Evolutionary conservation across 345 rosid species (phyloP), one percentile per base, ranked within the genome.

Genomic region (Syzygium oleosum): DNA sequence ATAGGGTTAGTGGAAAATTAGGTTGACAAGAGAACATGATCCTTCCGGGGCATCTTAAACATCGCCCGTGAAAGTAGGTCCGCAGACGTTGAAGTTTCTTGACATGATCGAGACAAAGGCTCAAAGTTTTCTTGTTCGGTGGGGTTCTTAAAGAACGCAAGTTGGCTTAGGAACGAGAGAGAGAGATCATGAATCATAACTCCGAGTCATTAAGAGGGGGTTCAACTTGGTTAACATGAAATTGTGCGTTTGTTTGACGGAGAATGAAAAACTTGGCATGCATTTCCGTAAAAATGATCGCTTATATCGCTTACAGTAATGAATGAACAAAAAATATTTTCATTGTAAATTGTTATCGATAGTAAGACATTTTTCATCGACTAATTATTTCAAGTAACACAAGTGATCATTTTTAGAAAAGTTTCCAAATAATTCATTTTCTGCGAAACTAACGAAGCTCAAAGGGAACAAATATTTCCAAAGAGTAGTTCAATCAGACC

Each of bases 331-430:
- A 68, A 63, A 34, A 31, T 3, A 73, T 9, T 6, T 73, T 73
- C 3, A 19, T 19, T 0, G 1, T 19, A 38, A 34, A 9, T 6
- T 73, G 3, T 73, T 38, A 6, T 73, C 12, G 14, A 38, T 19
- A 5, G 22, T 34, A 9, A 34, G 34, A 73, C 12, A 73, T 4
- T 21, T 9, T 34, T 73, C 2, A 2, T 17, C 5, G 2, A 34
- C 9, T 34, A 10, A 17, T 73, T 73, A 34, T 68, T 68, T 68
- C 7, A 4, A 34, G 46, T 9, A 13, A 17, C 19, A 4, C 4
- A 73, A 34, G 11, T 1, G 4, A 0, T 1, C 1, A 0, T 2
- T 73, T 10, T 19, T 2, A 73, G 9, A 3, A 38, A 68, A 2
- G 27, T 61, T 61, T n/a, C 0, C 0, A 5, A 3, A 61, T 61